Evolutionary conservation across 1,284 basidiomycete species (phyloP), one percentile per base, ranked within the genome.

Genomic region (Ceratorhiza oryzae-sativae): DNA sequence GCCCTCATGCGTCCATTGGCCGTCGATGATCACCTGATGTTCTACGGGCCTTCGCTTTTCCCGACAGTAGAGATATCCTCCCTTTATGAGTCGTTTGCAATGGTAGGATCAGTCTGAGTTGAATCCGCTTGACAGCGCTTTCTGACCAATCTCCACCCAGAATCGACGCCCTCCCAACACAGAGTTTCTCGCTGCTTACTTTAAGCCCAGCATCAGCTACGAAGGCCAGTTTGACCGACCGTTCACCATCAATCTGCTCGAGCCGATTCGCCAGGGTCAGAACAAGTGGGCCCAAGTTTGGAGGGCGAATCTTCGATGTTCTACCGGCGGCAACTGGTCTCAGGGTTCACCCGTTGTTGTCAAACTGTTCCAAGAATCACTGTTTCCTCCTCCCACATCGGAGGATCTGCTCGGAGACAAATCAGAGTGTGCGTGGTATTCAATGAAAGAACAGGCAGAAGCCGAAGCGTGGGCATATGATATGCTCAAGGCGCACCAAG

Each of bases 271-370:
- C 13, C 68, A 71, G 45, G 68, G 68, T 42, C 56, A 71, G 68
- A 71, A 71, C 58, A 71, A 42, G 25, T 71, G 68, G 68, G 68
- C 68, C 25, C 68, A 71, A 13, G 68, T 71, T n/a, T 71, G 68
- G 68, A 71, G 45, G 58, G 68, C 68, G 46, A 71, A 48, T 36
- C 68, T 71, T 51, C 68, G 68, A 59, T 71, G 68, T 42, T 48
- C 67, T 13, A 71, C 67, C 12, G 67, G 53, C 45, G 68, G 68
- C 20, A 48, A 58, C 30, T 71, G 68, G 68, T 27, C 55, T 39
- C 42, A 46, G 34, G 68, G 68, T n/a, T 32, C 59, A 23, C 34
- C 68, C 20, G 68, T 71, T 27, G 68, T 71, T 30, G 56, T 71
- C 34, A 71, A 71, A 18, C 53, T 71, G 34, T 71, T 71, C 46